These are phyloP conservation scores for Penicillium pulvis DNA, from an alignment of 495 filamentous ascomycete genomes.

Conservation along the genomic window DNA sequence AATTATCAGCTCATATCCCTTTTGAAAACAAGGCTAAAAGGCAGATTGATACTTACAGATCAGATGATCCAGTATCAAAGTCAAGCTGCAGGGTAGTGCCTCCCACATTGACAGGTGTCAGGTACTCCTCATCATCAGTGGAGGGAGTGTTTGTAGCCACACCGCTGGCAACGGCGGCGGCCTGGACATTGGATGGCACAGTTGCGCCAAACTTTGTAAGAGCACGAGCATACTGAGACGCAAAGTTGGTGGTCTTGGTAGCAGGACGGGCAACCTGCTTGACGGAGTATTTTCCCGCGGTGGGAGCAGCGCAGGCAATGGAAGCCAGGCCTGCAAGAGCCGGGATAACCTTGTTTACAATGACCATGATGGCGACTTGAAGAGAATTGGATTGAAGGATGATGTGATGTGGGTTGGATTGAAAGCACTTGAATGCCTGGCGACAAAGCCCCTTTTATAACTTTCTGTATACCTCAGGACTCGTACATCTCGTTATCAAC, in stretches of 20 bases:
- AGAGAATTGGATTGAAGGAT: neutral
- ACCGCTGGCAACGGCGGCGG: constrained; percentile 34
- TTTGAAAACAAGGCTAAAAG: neutral
- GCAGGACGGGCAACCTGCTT: constrained; percentile 35
- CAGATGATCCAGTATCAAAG: constrained; percentile 73
- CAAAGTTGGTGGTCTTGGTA: constrained; percentile 35
- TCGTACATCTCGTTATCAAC: neutral
- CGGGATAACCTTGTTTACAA: constrained; percentile 34
- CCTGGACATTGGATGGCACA: constrained; percentile 41
- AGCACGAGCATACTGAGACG: constrained; percentile 39
- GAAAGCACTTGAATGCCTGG: neutral
- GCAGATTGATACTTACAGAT: constrained; percentile 55
- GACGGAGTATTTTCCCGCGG: constrained; percentile 37
- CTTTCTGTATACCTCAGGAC: constrained; percentile 1
- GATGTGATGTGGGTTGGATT: neutral
- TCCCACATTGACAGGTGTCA: constrained; percentile 66
- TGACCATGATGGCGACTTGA: constrained; percentile 32
- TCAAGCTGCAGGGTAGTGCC: constrained; percentile 61
- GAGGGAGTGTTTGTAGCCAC: constrained; percentile 54
- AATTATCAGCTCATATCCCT: constrained; percentile 4
- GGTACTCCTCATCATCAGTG: constrained; percentile 60
- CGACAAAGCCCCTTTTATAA: constrained; percentile 15
- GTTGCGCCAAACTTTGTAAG: constrained; percentile 43
- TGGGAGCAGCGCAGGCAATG: constrained; percentile 32
- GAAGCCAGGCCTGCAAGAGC: constrained; percentile 31